Evolutionary conservation across 106 monocot genomes (phyloP), one percentile per base, ranked within the genome.

Genomic region (Dendrobium huoshanense): DNA sequence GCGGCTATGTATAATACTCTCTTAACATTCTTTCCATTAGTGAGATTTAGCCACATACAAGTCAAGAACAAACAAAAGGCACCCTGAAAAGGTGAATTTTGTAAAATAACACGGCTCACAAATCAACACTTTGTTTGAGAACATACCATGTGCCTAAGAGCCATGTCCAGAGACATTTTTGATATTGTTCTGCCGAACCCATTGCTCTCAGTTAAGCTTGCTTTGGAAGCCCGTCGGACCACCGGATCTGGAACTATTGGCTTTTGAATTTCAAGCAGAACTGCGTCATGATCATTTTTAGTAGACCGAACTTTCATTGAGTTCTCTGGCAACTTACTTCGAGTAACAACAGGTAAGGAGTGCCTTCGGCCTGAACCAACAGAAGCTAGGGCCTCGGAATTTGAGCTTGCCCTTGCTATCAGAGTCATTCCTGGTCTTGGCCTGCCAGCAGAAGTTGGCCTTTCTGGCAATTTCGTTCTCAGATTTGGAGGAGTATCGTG

Each of bases 101-200:
- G 51, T 51, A 15, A 70, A n/a, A 61, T 22, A 61, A n/a, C 19
- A 61, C 19, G 15, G 7, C 10, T 15, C 37, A 17, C 29, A 37
- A 37, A 70, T 37, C 15, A 70, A 70, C 37, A 15, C 2, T 31
- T 37, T 16, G 13, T 4, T 70, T 37, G 13, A 77, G 4, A 78
- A 25, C 73, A 45, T 99, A 95, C 99, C 99, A 99, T 95, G 82
- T 99, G 95, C 83, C 83, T 85, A 25, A 95, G 85, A 44, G 99
- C 99, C 95, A 99, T 91, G 85, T 99, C 99, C 51, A 95, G 84
- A 3, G 99, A 99, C 72, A 88, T 95, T 87, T 95, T 99, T 5
- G 99, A 99, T 13, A 99, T 91, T 8, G 83, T 93, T 79, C 95
- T 88, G 31, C 99, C 99, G 77, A 99, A 99, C 70, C 96, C 96